Conservation (phyloP, 179 eudicot species). For the Silene vulgaris region DNA sequence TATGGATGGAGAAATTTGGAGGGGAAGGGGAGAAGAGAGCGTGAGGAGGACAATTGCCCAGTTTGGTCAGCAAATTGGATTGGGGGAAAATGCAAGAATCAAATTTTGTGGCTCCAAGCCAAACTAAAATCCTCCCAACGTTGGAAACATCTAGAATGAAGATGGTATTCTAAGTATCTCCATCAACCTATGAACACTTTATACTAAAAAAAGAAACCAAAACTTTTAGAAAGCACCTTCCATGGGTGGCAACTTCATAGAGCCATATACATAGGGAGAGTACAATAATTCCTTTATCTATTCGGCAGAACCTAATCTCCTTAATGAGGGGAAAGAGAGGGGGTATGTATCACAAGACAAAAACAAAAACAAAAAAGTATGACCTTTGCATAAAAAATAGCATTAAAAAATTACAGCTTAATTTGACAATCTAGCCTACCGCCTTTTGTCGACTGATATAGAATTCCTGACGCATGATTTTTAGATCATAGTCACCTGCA, state of each 20-base stretch:
- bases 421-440: conserved; percentile 42
- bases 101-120: too few species aligned
- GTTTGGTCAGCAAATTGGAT: not conserved
- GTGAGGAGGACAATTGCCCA: not conserved
- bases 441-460: conserved; percentile 85
- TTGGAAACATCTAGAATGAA: too few species aligned
- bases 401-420: not conserved
- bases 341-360: not conserved
- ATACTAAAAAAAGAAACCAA: not conserved
- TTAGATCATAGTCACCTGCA: conserved; percentile 94
- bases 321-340: not conserved
- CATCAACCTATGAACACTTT: not conserved
- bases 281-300: not conserved
- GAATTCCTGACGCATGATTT: conserved; percentile 97
- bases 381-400: not conserved
- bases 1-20: not conserved
- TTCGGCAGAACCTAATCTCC: not conserved
- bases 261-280: not conserved
- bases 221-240: not conserved
- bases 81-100: not conserved
- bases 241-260: not conserved
- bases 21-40: not conserved
- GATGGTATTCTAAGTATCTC: not conserved
- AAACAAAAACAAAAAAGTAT: not conserved
- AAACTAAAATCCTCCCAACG: too few species aligned